These are phyloP conservation scores for Blattamonas nauphoetae DNA, from an alignment of 78 protist genomes.

Conservation along the genomic window DNA sequence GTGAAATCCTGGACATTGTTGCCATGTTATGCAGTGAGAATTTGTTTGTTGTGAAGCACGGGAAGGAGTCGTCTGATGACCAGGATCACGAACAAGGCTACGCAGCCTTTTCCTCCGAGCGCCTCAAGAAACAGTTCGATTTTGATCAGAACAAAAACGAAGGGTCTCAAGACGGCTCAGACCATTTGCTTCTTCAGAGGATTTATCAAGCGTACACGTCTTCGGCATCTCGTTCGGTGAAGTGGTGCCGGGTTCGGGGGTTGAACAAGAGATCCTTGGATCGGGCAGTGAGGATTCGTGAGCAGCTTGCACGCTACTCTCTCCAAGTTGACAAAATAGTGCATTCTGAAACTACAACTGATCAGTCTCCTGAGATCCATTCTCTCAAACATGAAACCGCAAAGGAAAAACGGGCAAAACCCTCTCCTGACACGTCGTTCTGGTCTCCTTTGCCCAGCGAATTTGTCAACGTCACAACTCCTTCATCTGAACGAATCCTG, in stretches of 20 bases:
- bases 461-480: no score
- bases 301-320: background rate
- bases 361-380: no score
- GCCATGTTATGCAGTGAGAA: slow-evolving; percentile 12
- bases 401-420: no score
- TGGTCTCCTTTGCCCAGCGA: no score
- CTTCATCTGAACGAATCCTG: background rate
- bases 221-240: background rate
- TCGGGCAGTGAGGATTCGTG: background rate
- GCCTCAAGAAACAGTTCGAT: background rate
- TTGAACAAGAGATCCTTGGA: background rate
- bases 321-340: background rate
- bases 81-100: background rate
- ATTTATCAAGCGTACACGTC: background rate
- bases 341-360: no score
- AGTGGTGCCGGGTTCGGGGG: background rate
- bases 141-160: background rate
- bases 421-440: no score
- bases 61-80: background rate
- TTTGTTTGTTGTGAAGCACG: background rate
- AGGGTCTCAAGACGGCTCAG: background rate
- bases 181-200: background rate
- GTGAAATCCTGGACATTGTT: background rate
- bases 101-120: background rate
- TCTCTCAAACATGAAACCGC: no score